phyloP scores from a whole-genome alignment of 805 yeast species.

The Kodamaea kaohsiungensis region DNA sequence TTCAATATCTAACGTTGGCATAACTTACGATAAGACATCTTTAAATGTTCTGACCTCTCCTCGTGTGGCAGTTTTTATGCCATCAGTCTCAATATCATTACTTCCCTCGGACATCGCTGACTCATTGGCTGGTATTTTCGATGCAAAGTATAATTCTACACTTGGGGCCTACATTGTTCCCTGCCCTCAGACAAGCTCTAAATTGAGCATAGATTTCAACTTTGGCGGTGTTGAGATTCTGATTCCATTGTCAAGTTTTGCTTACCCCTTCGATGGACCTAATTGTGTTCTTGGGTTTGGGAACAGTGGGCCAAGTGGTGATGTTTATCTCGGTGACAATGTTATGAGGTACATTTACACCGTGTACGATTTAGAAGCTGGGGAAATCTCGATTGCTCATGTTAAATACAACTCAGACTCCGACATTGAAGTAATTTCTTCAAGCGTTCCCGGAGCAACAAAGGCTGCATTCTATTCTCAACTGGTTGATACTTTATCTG shows the following conservation, averaged over 20 bases:
- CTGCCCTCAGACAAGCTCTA: neutral
- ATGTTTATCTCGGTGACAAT: constrained; percentile 61
- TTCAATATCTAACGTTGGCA: neutral
- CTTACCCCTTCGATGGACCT: neutral
- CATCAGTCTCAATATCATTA: neutral
- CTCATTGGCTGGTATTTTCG: neutral
- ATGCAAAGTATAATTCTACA: neutral
- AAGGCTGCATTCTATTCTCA: constrained; percentile 27
- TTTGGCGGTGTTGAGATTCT: constrained; percentile 9
- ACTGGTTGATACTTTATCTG: neutral
- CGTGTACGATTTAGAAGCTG: constrained; percentile 62
- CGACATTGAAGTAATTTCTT: constrained; percentile 46
- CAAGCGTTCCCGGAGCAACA: constrained; percentile 50
- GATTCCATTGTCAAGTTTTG: constrained; percentile 13
- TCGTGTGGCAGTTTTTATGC: neutral
- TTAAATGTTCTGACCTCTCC: neutral
- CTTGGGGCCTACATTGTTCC: neutral
- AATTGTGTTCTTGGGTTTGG: neutral
- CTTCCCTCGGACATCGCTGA: neutral
- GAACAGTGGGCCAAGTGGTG: constrained; percentile 9
- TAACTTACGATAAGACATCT: neutral
- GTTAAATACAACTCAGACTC: constrained; percentile 27
- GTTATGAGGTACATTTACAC: constrained; percentile 64
- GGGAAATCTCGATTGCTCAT: constrained; percentile 50
- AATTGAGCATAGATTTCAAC: neutral